Evolutionary conservation across 345 rosid species (phyloP).

Genomic region (Balakata baccata): DNA sequence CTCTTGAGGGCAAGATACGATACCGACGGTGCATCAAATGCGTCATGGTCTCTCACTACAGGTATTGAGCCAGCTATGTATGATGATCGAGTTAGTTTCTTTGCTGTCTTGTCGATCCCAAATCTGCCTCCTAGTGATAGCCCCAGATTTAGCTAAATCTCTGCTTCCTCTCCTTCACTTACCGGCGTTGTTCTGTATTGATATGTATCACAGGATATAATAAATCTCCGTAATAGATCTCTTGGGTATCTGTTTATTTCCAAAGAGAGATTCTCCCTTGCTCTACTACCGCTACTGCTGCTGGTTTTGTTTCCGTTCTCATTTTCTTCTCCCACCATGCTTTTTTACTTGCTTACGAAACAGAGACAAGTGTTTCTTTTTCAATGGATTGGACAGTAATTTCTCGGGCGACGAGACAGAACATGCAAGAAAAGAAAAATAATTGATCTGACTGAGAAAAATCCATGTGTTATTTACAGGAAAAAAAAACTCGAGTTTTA

Average conservation of each 20-base stretch:
- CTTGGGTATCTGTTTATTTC: constrained; percentile 58
- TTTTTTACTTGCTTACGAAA: not conserved
- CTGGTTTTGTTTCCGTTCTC: constrained; percentile 23
- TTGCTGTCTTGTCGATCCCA: constrained; percentile 67
- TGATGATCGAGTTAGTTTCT: constrained; percentile 66
- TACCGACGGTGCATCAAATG: constrained; percentile 24
- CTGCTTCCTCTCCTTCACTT: constrained; percentile 35
- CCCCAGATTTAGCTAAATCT: constrained; percentile 80
- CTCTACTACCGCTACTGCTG: constrained; percentile 37
- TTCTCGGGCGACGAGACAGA: constrained; percentile 14
- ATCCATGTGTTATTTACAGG: constrained; percentile 23
- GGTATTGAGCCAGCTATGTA: constrained; percentile 57
- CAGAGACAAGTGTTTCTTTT: not conserved
- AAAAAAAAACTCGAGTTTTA: not conserved
- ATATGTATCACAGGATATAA: constrained; percentile 32
- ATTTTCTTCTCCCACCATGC: constrained; percentile 65
- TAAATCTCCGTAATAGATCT: constrained; percentile 75
- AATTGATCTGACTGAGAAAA: constrained; percentile 30
- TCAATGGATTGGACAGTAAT: constrained; percentile 1
- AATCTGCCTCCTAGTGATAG: constrained; percentile 83
- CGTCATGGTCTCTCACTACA: constrained; percentile 33
- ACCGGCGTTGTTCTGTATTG: constrained; percentile 12
- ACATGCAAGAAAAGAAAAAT: not conserved
- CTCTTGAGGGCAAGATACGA: constrained; percentile 49
- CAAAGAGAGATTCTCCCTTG: constrained; percentile 54